phyloP scores from a whole-genome alignment of 169 alveolate genomes.

The Ophryocystis elektroscirrha region DNA sequence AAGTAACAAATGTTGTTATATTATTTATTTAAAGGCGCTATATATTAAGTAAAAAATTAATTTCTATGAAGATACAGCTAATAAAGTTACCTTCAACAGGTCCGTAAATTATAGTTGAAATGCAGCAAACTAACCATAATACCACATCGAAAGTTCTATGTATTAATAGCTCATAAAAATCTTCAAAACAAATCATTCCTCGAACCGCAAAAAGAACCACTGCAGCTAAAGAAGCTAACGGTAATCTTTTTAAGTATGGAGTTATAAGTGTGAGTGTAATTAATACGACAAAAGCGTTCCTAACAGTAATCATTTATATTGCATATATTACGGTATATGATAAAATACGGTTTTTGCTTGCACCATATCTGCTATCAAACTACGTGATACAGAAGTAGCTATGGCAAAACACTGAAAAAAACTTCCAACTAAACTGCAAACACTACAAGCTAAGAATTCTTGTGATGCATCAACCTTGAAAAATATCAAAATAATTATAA shows the following conservation, averaged over 20 bases:
- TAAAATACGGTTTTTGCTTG: constrained; percentile 16
- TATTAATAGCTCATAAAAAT: neutral
- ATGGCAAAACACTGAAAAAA: constrained; percentile 21
- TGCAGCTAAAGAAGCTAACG: constrained; percentile 17
- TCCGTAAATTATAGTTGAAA: constrained; percentile 12
- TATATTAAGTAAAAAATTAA: too few relatives aligned
- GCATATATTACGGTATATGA: constrained; percentile 8
- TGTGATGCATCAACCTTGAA: constrained; percentile 13
- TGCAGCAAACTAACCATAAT: constrained; percentile 21
- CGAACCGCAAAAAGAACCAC: constrained; percentile 23
- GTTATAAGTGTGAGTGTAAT: constrained; percentile 20
- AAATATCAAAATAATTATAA: constrained; percentile 3
- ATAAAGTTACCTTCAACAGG: constrained; percentile 22
- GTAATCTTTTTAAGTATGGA: constrained; percentile 13
- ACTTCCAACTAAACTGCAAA: constrained; percentile 15
- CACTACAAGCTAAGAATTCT: constrained; percentile 12
- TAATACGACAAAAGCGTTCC: constrained; percentile 5
- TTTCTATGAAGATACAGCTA: constrained; percentile 12
- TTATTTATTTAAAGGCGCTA: too few relatives aligned
- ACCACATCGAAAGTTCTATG: constrained; percentile 18
- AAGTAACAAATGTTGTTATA: too few relatives aligned
- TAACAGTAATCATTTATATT: too few relatives aligned
- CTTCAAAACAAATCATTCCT: constrained; percentile 22
- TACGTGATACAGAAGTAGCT: constrained; percentile 21
- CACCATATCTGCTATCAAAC: constrained; percentile 7